phyloP scores from a whole-genome alignment of 257 asterid genomes.

The Solanum infundibuliforme region DNA sequence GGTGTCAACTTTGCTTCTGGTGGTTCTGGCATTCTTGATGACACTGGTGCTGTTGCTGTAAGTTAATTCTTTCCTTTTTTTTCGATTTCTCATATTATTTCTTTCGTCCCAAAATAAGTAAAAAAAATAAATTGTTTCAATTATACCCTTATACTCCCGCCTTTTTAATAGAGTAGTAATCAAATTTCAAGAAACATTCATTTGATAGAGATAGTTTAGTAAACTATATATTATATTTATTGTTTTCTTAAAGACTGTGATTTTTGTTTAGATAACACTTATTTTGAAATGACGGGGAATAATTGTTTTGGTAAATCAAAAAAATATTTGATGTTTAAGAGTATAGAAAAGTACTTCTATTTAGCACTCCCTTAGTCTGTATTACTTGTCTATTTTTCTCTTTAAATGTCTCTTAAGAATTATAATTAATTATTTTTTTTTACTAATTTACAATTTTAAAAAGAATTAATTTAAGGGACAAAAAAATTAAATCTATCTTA shows the following conservation, averaged over 20 bases:
- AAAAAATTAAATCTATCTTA: too few species aligned
- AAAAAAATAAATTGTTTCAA: too few species aligned
- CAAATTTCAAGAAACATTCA: background rate
- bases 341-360: background rate
- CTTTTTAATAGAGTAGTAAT: too few species aligned
- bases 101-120: background rate
- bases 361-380: background rate
- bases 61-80: background rate
- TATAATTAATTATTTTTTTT: rapidly evolving
- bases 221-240: background rate
- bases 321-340: background rate
- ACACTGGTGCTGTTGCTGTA: constrained; percentile 30
- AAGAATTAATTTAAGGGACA: too few species aligned
- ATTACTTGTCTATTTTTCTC: too few species aligned
- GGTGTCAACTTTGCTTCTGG: constrained; percentile 82
- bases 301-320: background rate
- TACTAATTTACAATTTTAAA: too few species aligned
- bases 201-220: too few species aligned
- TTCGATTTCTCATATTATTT: background rate
- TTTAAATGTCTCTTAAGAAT: background rate
- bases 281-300: background rate
- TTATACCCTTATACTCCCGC: too few species aligned
- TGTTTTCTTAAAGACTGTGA: too few species aligned
- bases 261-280: too few species aligned
- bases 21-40: constrained; percentile 71